phyloP scores from a whole-genome alignment of 352 stramenopile genomes.

The Globisporangium cystogenes region DNA sequence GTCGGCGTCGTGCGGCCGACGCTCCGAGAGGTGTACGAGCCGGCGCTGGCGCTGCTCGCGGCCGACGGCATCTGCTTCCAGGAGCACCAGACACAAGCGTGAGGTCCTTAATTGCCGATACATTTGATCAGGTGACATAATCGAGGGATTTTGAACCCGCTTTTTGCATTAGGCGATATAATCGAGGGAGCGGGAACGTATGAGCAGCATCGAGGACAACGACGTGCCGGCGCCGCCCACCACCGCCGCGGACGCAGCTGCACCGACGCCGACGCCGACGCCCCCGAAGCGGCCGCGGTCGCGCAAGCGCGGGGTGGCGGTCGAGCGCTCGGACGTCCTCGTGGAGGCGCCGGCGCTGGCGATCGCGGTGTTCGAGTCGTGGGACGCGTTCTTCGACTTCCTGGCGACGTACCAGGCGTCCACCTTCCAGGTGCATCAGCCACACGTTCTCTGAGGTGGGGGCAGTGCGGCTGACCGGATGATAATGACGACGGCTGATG shows the following conservation, averaged over 20 bases:
- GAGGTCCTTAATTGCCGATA: background rate
- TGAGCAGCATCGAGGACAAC: background rate
- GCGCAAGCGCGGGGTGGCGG: background rate
- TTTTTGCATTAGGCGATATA: too few relatives aligned
- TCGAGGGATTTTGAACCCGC: too few relatives aligned
- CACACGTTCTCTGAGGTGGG: too few relatives aligned
- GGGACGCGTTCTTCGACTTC: constrained; percentile 3
- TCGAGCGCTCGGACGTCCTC: background rate
- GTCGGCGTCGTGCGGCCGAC: constrained; percentile 58
- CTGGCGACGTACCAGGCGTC: background rate
- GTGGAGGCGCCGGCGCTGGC: constrained; percentile 1
- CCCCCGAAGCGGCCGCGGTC: background rate
- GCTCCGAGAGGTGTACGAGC: constrained; percentile 46
- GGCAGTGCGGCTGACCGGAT: too few relatives aligned
- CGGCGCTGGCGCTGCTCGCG: constrained; percentile 29
- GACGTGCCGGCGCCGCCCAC: too few relatives aligned
- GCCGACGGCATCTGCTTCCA: constrained; percentile 44
- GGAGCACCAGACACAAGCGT: constrained; percentile 5
- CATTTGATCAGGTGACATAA: too few relatives aligned
- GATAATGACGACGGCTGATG: too few relatives aligned
- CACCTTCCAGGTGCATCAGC: constrained; percentile 1
- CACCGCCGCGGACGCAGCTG: too few relatives aligned
- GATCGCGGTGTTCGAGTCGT: background rate
- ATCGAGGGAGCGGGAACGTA: too few relatives aligned
- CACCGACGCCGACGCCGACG: background rate